A percentile compares a stretch with the other conserved stretches of the same genome.
phyloP scores from a whole-genome alignment of 208 protist species.

The Plasmodiophora brassicae region DNA sequence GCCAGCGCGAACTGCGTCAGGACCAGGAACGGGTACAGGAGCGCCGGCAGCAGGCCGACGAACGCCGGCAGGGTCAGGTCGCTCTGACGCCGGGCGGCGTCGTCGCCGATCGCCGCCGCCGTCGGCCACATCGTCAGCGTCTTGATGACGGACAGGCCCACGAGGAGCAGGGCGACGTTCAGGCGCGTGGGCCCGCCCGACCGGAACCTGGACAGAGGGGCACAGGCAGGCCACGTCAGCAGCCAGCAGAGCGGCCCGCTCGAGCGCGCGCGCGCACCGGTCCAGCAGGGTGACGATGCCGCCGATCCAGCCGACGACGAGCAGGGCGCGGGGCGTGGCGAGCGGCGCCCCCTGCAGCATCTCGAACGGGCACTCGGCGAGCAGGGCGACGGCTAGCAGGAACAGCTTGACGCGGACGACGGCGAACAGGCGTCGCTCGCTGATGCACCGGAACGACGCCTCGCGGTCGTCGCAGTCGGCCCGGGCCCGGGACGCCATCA shows the following conservation, averaged over 20 bases:
- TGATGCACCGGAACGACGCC: neutral
- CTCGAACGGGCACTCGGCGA: neutral
- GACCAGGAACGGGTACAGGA: neutral
- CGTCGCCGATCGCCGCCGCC: neutral
- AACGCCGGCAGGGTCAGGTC: neutral
- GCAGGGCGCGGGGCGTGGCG: neutral
- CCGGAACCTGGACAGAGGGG: too few relatives aligned
- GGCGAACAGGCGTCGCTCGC: neutral
- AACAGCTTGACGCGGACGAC: neutral
- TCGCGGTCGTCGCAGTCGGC: neutral
- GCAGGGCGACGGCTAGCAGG: neutral
- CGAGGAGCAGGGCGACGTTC: neutral
- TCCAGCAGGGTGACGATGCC: neutral
- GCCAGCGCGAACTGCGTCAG: neutral
- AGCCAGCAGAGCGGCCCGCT: too few relatives aligned
- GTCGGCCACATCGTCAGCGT: neutral
- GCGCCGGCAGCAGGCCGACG: neutral
- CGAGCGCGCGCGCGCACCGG: neutral
- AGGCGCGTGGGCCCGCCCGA: slow-evolving; percentile 12
- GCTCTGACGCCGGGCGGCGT: neutral
- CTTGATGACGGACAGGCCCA: neutral
- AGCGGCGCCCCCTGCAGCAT: neutral
- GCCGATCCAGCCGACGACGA: neutral
- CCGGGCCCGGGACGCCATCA: neutral
- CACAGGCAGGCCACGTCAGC: too few relatives aligned